phyloP scores from a whole-genome alignment of 2,329 filamentous ascomycete genomes.

The Xylariaceae sp. region DNA sequence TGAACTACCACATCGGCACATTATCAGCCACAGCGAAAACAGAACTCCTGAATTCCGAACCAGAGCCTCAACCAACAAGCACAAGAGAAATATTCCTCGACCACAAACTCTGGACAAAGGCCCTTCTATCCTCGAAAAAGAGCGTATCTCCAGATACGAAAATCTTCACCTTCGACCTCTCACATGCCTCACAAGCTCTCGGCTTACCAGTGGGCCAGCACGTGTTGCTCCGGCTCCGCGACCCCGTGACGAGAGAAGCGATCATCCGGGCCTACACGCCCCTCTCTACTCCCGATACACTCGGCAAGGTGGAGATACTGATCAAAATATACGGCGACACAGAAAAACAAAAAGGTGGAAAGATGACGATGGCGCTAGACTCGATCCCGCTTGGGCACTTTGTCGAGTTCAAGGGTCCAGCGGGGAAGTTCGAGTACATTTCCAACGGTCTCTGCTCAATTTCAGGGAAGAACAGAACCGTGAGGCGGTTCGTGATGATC shows the following conservation, averaged over 20 bases:
- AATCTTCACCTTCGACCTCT: constrained; percentile 77
- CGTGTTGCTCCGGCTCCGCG: constrained; percentile 76
- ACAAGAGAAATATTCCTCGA: constrained; percentile 63
- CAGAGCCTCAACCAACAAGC: constrained; percentile 49
- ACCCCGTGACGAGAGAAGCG: constrained; percentile 66
- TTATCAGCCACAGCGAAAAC: no score
- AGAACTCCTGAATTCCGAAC: constrained; percentile 58
- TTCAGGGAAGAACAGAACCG: constrained; percentile 51
- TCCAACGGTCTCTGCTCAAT: constrained; percentile 64
- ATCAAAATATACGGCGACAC: constrained; percentile 78
- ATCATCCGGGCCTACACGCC: constrained; percentile 89
- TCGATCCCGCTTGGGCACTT: constrained; percentile 66
- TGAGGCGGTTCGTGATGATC: constrained; percentile 78
- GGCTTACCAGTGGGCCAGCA: constrained; percentile 85
- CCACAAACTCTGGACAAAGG: constrained; percentile 69
- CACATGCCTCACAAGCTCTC: constrained; percentile 65
- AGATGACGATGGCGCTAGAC: constrained; percentile 80
- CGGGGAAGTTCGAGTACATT: constrained; percentile 80
- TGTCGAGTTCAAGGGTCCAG: constrained; percentile 84
- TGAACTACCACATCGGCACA: constrained; percentile 77
- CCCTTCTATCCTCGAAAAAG: constrained; percentile 66
- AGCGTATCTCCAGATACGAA: constrained; percentile 73
- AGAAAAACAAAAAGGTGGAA: constrained; percentile 59
- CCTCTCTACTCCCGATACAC: constrained; percentile 60
- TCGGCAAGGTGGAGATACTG: constrained; percentile 69